Conservation (phyloP, 2,329 filamentous ascomycete genomes). For the Teratosphaeria gauchensis region DNA sequence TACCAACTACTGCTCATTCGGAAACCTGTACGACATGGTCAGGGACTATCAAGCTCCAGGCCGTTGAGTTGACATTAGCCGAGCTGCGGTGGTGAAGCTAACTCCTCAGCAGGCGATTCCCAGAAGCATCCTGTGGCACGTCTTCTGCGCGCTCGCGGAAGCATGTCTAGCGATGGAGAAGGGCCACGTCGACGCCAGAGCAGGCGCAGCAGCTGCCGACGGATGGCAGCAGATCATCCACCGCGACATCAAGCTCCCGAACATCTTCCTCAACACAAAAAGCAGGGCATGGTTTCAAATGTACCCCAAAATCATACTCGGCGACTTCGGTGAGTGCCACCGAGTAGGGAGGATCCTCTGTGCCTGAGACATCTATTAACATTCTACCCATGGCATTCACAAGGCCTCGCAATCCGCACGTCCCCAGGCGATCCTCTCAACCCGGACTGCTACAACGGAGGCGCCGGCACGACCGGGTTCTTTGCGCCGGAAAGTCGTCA, state of each 20-base stretch:
- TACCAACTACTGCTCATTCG: not conserved
- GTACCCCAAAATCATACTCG: slow-evolving; percentile 5
- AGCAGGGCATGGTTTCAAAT: not conserved
- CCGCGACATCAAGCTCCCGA: slow-evolving; percentile 13
- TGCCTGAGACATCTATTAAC: too few relatives aligned
- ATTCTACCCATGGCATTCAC: too few relatives aligned
- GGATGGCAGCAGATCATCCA: slow-evolving; percentile 10
- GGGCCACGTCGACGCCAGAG: not conserved
- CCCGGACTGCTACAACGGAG: not conserved
- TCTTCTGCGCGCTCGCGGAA: not conserved
- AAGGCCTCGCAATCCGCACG: slow-evolving; percentile 6
- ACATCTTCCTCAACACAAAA: slow-evolving; percentile 11
- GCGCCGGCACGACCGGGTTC: not conserved
- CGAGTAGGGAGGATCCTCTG: too few relatives aligned
- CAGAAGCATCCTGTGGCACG: not conserved
- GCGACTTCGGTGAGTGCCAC: slow-evolving; percentile 7
- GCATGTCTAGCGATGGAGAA: not conserved
- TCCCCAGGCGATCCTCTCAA: slow-evolving; percentile 4
- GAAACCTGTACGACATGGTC: not conserved
- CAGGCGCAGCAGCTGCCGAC: not conserved
- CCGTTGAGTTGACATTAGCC: not conserved
- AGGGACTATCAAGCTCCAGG: not conserved
- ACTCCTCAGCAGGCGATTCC: not conserved
- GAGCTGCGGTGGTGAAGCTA: not conserved
- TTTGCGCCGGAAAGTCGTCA: not conserved